These are phyloP conservation scores for Coemansia sp. DNA, from an alignment of 192 early-diverging fungal genomes.

Conservation along the genomic window DNA sequence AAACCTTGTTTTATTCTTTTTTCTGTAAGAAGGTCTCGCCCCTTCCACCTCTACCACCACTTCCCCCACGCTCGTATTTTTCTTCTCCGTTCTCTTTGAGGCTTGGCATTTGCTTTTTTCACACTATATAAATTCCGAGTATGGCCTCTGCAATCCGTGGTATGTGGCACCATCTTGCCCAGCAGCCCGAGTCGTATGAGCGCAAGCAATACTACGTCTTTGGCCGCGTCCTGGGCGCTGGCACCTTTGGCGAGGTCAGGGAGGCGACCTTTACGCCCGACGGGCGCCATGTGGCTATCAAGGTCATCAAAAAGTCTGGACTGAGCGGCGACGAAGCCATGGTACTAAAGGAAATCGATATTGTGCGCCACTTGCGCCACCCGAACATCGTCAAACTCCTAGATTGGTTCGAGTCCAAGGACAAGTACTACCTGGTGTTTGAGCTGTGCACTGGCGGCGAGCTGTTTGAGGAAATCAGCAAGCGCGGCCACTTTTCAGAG, in stretches of 20 bases:
- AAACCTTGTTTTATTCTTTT: neutral
- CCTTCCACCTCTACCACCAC: neutral
- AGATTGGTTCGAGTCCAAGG: constrained; percentile 70
- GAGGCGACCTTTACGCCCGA: constrained; percentile 66
- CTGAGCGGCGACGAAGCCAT: constrained; percentile 81
- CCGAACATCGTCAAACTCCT: constrained; percentile 84
- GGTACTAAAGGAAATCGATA: constrained; percentile 90
- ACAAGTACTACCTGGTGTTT: constrained; percentile 76
- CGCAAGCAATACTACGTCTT: constrained; percentile 69
- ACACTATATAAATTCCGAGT: neutral
- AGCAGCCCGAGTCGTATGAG: constrained; percentile 61
- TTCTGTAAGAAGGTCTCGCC: neutral
- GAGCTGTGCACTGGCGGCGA: constrained; percentile 84
- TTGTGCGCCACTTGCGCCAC: constrained; percentile 80
- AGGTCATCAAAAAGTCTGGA: constrained; percentile 87
- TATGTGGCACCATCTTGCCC: constrained; percentile 50
- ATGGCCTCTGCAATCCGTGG: constrained; percentile 52
- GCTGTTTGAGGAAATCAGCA: constrained; percentile 80
- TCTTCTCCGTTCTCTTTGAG: constrained; percentile 1
- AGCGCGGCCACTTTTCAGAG: constrained; percentile 78
- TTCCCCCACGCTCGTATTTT: neutral
- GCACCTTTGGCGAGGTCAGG: constrained; percentile 75
- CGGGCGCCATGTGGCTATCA: constrained; percentile 80
- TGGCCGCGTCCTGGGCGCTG: constrained; percentile 62
- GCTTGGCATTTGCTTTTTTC: neutral